A percentile compares a stretch with the other conserved stretches of the same genome.
These are phyloP conservation scores for Viola odorata DNA, from an alignment of 345 rosid species.

Conservation along the genomic window DNA sequence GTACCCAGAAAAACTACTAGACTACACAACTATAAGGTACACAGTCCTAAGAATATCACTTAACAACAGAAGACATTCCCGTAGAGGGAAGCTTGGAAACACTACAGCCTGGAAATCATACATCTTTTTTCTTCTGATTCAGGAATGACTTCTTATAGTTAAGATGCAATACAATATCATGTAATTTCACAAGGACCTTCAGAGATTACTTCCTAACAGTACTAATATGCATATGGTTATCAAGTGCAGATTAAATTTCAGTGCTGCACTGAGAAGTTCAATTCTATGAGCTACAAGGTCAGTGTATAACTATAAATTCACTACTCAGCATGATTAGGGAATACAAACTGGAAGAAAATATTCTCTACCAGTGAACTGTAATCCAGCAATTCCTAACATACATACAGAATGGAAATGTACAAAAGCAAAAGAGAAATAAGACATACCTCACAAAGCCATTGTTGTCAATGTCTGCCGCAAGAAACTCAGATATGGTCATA, in stretches of 20 bases:
- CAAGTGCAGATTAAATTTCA: not conserved
- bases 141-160: not conserved
- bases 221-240: too few relatives aligned
- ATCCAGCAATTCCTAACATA: not conserved
- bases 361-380: not conserved
- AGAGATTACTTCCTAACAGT: too few relatives aligned
- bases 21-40: not conserved
- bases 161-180: too few relatives aligned
- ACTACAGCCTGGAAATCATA: too few relatives aligned
- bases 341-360: not conserved
- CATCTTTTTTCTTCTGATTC: not conserved
- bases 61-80: not conserved
- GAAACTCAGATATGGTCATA: constrained; percentile 81
- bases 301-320: not conserved
- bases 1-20: not conserved
- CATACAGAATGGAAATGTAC: not conserved
- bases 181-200: too few relatives aligned
- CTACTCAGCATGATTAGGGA: not conserved
- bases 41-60: not conserved
- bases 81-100: too few relatives aligned
- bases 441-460: constrained; percentile 79
- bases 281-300: not conserved
- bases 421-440: not conserved
- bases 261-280: not conserved
- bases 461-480: constrained; percentile 78